A percentile compares a stretch with the other conserved stretches of the same genome.
Conservation (phyloP, 345 rosid species). For the Citrus hindsii region DNA sequence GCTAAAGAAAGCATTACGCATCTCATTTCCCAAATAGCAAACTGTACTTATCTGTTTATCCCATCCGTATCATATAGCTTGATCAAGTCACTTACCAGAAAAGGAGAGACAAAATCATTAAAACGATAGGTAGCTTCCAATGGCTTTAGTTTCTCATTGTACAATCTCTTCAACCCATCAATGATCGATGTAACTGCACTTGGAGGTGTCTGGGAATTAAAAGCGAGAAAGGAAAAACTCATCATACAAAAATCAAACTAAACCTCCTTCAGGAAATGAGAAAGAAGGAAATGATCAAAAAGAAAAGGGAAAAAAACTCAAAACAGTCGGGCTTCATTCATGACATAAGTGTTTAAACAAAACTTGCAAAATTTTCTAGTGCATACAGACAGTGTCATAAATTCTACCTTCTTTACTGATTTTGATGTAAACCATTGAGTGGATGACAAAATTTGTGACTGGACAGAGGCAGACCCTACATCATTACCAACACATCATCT, state of each 20-base stretch:
- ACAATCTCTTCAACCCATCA: conserved; percentile 86
- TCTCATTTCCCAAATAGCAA: background rate
- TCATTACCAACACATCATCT: conserved; percentile 16
- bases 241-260: background rate
- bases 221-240: background rate
- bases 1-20: conserved; percentile 25
- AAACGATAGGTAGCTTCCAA: conserved; percentile 75
- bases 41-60: background rate
- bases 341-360: background rate
- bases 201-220: conserved; percentile 39
- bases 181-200: conserved; percentile 74
- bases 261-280: background rate
- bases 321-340: background rate
- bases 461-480: conserved; percentile 36
- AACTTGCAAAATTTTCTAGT: background rate
- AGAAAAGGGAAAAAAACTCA: background rate
- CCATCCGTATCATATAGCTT: background rate
- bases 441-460: conserved; percentile 29
- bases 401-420: conserved; percentile 55
- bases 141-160: conserved; percentile 84
- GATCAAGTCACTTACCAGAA: conserved; percentile 50
- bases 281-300: no score
- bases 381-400: background rate
- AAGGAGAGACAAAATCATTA: conserved; percentile 87
- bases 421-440: conserved; percentile 57